These are phyloP conservation scores for Thielaviopsis euricoi DNA, from an alignment of 2,329 filamentous ascomycete species.

Conservation along the genomic window DNA sequence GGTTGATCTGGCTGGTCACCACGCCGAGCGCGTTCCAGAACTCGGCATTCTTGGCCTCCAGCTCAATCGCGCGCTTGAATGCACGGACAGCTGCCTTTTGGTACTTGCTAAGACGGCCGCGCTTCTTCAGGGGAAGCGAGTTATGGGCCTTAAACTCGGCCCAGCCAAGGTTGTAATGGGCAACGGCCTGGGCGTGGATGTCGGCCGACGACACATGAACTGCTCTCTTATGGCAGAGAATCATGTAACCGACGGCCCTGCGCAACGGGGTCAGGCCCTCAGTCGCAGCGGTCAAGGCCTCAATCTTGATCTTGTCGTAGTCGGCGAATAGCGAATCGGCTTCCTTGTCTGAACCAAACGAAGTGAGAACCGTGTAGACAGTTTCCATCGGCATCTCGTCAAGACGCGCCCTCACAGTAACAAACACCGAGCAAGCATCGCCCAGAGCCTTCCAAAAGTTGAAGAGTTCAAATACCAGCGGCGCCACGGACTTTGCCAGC, in stretches of 20 bases:
- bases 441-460: constrained; percentile 91
- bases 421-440: constrained; percentile 75
- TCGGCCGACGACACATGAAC: constrained; percentile 59
- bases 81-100: constrained; percentile 70
- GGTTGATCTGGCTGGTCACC: constrained; percentile 71
- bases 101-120: constrained; percentile 47
- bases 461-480: constrained; percentile 53
- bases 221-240: constrained; percentile 77
- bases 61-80: constrained; percentile 90
- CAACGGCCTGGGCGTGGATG: constrained; percentile 77
- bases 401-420: constrained; percentile 48
- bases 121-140: constrained; percentile 37
- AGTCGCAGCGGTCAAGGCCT: constrained; percentile 19
- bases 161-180: constrained; percentile 94
- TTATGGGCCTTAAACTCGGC: constrained; percentile 70
- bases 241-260: constrained; percentile 50
- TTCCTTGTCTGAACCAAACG: constrained; percentile 31
- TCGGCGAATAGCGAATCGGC: constrained; percentile 35
- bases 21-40: constrained; percentile 97
- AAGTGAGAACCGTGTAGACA: constrained; percentile 41
- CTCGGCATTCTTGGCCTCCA: constrained; percentile 84
- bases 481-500: constrained; percentile 46
- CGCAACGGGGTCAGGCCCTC: constrained; percentile 33
- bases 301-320: constrained; percentile 44
- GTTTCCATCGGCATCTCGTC: constrained; percentile 46